phyloP scores from a whole-genome alignment of 805 yeast species.

The Wickerhamiella sergipiensis region DNA sequence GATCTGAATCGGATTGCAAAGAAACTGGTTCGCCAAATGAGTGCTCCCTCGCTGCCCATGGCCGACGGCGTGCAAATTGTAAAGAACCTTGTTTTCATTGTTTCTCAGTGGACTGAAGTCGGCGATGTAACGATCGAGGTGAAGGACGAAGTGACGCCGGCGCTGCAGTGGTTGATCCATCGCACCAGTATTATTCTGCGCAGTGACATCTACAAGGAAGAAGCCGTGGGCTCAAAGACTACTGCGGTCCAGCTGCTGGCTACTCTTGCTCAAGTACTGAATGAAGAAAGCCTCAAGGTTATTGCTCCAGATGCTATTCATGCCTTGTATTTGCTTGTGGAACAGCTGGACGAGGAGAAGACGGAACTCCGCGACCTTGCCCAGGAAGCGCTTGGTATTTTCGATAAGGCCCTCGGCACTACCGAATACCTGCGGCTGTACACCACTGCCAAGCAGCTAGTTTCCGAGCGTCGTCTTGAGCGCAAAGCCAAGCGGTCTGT shows the following conservation, averaged over 20 bases:
- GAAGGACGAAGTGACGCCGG: conserved; percentile 26
- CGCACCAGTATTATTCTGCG: conserved; percentile 51
- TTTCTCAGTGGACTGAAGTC: conserved; percentile 42
- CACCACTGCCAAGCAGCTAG: conserved; percentile 46
- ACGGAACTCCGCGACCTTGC: conserved; percentile 38
- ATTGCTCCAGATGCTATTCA: conserved; percentile 39
- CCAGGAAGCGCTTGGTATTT: conserved; percentile 51
- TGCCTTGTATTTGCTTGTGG: conserved; percentile 36
- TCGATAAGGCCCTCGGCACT: conserved; percentile 58
- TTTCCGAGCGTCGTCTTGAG: conserved; percentile 53
- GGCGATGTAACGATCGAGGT: conserved; percentile 8
- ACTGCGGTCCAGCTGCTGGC: conserved; percentile 60
- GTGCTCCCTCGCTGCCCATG: conserved; percentile 62
- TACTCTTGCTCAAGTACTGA: conserved; percentile 40
- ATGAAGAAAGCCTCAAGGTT: conserved; percentile 28
- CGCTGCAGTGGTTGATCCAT: conserved; percentile 44
- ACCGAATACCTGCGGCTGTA: conserved; percentile 51
- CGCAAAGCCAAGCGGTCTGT: conserved; percentile 66
- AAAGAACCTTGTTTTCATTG: conserved; percentile 49
- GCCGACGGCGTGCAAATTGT: conserved; percentile 49
- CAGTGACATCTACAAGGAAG: conserved; percentile 34
- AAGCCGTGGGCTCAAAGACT: conserved; percentile 44
- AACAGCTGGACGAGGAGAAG: conserved; percentile 23
- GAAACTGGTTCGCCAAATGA: conserved; percentile 60
- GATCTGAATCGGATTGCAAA: conserved; percentile 50